Evolutionary conservation across 2,329 filamentous ascomycete species (phyloP), one percentile per base, ranked within the genome.

Genomic region (Alternaria sp.): DNA sequence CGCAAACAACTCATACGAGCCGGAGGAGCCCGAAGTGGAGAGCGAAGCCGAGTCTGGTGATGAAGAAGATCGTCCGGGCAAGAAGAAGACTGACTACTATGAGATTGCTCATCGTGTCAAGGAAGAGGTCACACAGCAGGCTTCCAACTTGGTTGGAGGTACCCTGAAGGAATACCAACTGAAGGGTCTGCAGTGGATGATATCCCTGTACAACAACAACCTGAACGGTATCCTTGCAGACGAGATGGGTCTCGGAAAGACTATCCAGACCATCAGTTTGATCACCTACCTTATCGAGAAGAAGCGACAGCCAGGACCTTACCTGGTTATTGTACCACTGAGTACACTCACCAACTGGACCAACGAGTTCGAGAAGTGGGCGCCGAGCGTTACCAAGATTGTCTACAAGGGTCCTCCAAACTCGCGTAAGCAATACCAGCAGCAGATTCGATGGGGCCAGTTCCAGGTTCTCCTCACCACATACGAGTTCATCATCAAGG

Each of bases 401-500:
- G 95, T 98, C 36, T 99, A 99, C 87, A 99, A 99, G 83, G 96
- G 96, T 19, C 93, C 96, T 3, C 96, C 96, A 1, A 91, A 90
- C 65, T 86, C 90, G 55, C 90, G 96, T 75, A 98, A 97, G 80
- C 88, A 91, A 73, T 93, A 97, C 61, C 94, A 97, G 78, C 91
- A 97, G 69, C 93, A 93, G 80, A 97, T 99, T 72, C 93, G 96
- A 54, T 95, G 93, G 81, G 94, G 95, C 51, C 89, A 92, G 60
- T 99, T 99, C 87, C 96, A 99, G 80, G 96, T 99, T 52, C 84
- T 99, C 11, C 87, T 99, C 62, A 99, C 96, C 2, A 99, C 96
- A 0, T 99, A 99, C 83, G 96, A 99, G 80, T 99, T 98, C 83
- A 96, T 99, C 82, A 99, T 99, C 87, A 99, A 98, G 83, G 96